Percentiles rank a stretch among this genome's conserved stretches.
These are phyloP conservation scores for Ogataea pini DNA, from an alignment of 805 yeast species.

Conservation along the genomic window DNA sequence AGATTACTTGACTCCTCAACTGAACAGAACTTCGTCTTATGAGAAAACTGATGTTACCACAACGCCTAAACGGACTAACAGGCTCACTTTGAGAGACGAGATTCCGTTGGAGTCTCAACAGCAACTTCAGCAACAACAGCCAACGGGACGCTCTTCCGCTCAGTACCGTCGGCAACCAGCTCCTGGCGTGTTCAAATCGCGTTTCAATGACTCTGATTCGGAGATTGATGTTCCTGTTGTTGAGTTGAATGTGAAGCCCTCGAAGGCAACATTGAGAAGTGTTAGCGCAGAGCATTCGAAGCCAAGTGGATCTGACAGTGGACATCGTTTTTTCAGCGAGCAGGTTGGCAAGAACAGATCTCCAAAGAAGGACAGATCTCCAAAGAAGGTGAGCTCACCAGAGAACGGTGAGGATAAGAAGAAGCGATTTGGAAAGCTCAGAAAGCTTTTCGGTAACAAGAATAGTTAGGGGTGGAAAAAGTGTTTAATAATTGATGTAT, in stretches of 20 bases:
- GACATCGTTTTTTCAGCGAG: constrained; percentile 31
- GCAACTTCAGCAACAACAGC: constrained; percentile 11
- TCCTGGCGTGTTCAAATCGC: constrained; percentile 43
- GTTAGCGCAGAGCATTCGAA: constrained; percentile 23
- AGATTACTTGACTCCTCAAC: constrained; percentile 27
- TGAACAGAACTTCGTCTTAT: constrained; percentile 53
- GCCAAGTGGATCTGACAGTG: constrained; percentile 7
- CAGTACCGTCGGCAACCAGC: constrained; percentile 5
- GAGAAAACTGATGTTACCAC: constrained; percentile 40
- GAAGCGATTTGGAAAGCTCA: constrained; percentile 36
- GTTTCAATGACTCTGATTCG: constrained; percentile 66
- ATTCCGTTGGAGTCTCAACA: constrained; percentile 11
- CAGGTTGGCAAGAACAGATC: constrained; percentile 16
- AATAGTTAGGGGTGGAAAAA: neutral
- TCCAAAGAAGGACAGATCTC: neutral
- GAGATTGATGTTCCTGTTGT: constrained; percentile 32
- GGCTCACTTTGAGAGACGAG: constrained; percentile 29
- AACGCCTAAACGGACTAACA: constrained; percentile 34
- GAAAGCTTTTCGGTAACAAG: constrained; percentile 36
- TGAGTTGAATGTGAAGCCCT: constrained; percentile 19
- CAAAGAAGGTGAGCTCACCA: neutral
- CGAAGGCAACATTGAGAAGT: constrained; percentile 29
- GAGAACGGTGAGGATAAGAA: constrained; percentile 29
- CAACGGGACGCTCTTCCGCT: constrained; percentile 16
- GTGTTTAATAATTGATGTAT: neutral